Base-by-base conservation (phyloP, 1,284 basidiomycete genomes). In the Melampsora americana region DNA sequence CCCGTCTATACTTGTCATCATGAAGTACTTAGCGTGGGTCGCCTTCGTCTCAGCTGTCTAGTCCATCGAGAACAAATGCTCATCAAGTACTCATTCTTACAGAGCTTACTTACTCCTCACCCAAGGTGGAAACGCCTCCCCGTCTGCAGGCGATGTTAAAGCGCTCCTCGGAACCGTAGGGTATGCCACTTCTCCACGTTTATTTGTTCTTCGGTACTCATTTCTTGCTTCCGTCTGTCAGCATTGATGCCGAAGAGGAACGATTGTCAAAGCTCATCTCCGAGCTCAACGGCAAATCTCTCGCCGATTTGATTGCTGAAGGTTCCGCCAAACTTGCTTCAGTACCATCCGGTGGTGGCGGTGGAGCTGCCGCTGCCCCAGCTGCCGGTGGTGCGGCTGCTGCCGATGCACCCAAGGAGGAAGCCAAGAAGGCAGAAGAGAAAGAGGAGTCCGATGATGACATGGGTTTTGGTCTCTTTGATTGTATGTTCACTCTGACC, bases 271-370 rank as follows among this genome's bases (percentile, higher is more conserved):
- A 89, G 85, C 88, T 99, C 84, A 87, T 99, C 83, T 88, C 91
- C 79, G 95, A 98, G 87, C 89, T 99, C 80, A 84, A 90, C 80
- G 95, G 91, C 86, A 99, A 98, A 88, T 89, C 92, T 84, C 85
- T 96, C 85, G 88, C 90, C 85, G 85, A 88, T 89, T 86, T 99
- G 86, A 98, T 99, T 84, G 87, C 90, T 80, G 93, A 95, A 85
- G 95, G 95, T 77, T 89, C 90, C 70, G 84, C 88, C 84, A 98
- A 98, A 87, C 92, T 98, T 82, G 89, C 94, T 77, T 97, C 95
- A 80, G 95, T 95, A 84, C 86, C 82, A 78, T 84, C 83, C 66
- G 84, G 83, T 67, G 81, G 81, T 75, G 82, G 80, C 72, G 79
- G 78, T 70, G 77, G 78, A 35, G 85, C 86, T 73, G 85, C 86